Base-by-base conservation (phyloP, 106 monocot genomes). In the Apostasia ramifera region DNA sequence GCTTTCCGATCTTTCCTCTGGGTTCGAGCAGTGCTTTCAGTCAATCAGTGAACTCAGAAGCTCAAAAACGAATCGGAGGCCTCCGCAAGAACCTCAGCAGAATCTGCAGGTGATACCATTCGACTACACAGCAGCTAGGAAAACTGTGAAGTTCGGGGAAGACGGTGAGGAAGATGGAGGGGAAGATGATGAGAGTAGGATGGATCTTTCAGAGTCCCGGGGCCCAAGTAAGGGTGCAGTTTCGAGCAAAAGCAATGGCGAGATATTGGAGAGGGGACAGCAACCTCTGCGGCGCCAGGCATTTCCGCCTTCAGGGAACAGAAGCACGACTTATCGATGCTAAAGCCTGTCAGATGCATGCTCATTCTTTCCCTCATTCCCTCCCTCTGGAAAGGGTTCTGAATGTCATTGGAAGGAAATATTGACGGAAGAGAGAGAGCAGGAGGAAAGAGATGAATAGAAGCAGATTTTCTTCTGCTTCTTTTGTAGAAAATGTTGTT, bases 281-380 rank as follows among this genome's bases (percentile, higher is more conserved):
- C 73, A 71, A 1, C 74, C 86, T 0, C 67, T 83, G 68, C 70
- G 92, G 45, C 77, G 97, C 6, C 97, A 92, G 67, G 92, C 89
- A n/a, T 97, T 89, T 77, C 92, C 97, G 53, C 54, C 76, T 12
- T 83, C 92, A 1, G 92, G 97, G 48, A 92, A 97, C 59, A 84
- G 89, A 53, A 90, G 86, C 56, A 73, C 66, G 8, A 89, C 92
- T n/a, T 92, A 87, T 70, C 71, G 50, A 57, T 88, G 65, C 65
- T 65, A 15, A 65, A 26, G 26, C 26, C 26, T 26, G 26, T 26
- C 26, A 26, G 26, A 26, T 26, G 26, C 26, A 26, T 26, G 26
- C 26, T 26, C 26, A 26, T 26, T 26, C 26, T 26, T 26, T 26
- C 26, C 26, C 26, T 26, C 26, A 26, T 26, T 0, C 0, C 26